Evolutionary conservation across 306 rosid species (phyloP), one percentile per base, ranked within the genome.

Genomic region (Acacia crassicarpa): DNA sequence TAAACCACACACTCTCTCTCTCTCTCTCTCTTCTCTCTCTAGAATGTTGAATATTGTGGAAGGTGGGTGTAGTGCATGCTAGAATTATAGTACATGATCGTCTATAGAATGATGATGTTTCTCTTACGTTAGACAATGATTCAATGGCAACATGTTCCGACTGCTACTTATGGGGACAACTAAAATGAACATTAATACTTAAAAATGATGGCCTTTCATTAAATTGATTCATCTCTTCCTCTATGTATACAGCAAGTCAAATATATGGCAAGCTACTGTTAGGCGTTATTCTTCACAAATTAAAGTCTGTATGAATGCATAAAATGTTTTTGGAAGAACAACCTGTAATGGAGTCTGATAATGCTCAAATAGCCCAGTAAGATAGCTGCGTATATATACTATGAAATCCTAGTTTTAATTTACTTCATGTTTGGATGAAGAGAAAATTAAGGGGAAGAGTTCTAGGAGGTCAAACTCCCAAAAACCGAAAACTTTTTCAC

Each of bases 41-140:
- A 25, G 17, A 66, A 38, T 62, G 23, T 22, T 23, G n/a, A 30
- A 10, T 0, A 38, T 33, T 68, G 75, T 38, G 82, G 81, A 19
- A 20, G 65, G 17, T 72, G 75, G 38, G 83, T 76, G 63, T 78
- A 49, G 79, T 82, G 88, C 90, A 87, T 87, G 90, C 86, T 82
- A 75, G 84, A 84, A 82, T 84, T 23, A n/a, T 81, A 17, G 59
- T 72, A 76, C 88, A 84, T 88, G 82, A 86, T 88, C 85, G 20
- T 46, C 68, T 79, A 32, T 76, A 78, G 85, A 80, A 89, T 94
- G 27, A 90, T 94, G 88, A 59, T 91, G 94, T 81, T 82, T 80
- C 83, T 89, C 27, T 75, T 84, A 81, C 81, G 43, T 79, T 73
- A 16, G 53, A 84, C 90, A 86, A 75, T 63, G 43, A 53, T 83